phyloP scores from a whole-genome alignment of 352 stramenopile genomes.

The Thalassiosira exigua region DNA sequence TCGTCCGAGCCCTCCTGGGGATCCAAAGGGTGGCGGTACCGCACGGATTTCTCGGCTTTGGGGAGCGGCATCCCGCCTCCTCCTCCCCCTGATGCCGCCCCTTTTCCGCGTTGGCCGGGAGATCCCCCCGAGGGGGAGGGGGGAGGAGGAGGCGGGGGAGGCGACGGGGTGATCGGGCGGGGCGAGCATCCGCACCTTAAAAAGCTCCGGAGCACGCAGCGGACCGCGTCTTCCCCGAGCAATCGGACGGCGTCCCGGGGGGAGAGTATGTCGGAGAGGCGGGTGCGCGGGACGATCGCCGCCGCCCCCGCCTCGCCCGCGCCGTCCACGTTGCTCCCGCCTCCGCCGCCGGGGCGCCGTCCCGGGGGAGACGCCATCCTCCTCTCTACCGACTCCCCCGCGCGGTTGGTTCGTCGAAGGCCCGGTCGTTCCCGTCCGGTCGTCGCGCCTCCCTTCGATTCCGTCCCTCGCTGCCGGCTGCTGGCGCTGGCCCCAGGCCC shows the following conservation, averaged over 20 bases:
- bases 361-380: no score
- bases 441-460: no score
- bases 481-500: no score
- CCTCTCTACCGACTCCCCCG: no score
- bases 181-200: constrained; percentile 18
- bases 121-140: not conserved
- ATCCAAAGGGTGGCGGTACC: constrained; percentile 46
- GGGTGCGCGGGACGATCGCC: constrained; percentile 27
- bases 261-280: constrained; percentile 48
- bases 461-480: no score
- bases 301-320: no score
- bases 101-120: not conserved
- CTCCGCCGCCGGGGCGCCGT: no score
- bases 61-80: not conserved
- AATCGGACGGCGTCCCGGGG: constrained; percentile 23
- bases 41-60: constrained; percentile 15
- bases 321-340: no score
- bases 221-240: constrained; percentile 16
- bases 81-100: not conserved
- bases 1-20: constrained; percentile 31
- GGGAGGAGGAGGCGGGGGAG: not conserved
- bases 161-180: not conserved
- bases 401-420: no score
- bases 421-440: no score
- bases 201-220: constrained; percentile 38